Evolutionary conservation across 1,284 basidiomycete species (phyloP), one percentile per base, ranked within the genome.

Genomic region (Sphagnurus paluster): DNA sequence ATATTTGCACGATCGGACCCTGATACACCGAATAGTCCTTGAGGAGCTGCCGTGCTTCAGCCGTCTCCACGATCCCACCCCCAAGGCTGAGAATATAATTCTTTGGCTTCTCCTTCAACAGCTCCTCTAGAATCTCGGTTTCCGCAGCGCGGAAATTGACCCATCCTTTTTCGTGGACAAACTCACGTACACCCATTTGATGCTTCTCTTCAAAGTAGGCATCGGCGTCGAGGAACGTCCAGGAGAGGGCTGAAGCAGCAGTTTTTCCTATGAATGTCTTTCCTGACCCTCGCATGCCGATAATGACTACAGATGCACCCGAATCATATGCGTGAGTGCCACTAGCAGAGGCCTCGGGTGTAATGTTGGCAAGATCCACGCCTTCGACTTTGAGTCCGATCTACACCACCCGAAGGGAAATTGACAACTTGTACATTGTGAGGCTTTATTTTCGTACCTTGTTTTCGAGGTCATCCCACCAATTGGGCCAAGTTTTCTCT

Each of bases 401-500:
- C 91, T 95, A 21, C 20, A 19, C 5, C 58, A 1, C 44, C 32
- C 37, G 30, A 41, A 29, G 28, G 56, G 14, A 46, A 40, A 30
- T 26, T 29, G 36, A 32, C 19, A 14, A 40, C 17, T 9, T 40
- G 19, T 34, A 36, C 28, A 7, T 42, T 38, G 26, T 21, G 28
- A 17, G 5, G 30, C 3, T 10, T 3, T n/a, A 33, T n/a, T 6
- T 14, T 52, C 72, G 11, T 39, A 90, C 90, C 80, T 94, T 95
- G 72, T 91, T 93, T 63, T 92, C 82, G 17, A 99, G 76, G 66
- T 98, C 97, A 62, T 99, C 97, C 94, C 96, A 99, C 91, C 95
- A 99, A 64, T 95, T 94, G 2, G 97, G 96, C 96, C 96, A 99
- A 0, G 97, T 99, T 79, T 99, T 99, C 69, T 98, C 96, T 17